Evolutionary conservation across 257 asterid genomes (phyloP).

Genomic region (Forsythia suspensa): DNA sequence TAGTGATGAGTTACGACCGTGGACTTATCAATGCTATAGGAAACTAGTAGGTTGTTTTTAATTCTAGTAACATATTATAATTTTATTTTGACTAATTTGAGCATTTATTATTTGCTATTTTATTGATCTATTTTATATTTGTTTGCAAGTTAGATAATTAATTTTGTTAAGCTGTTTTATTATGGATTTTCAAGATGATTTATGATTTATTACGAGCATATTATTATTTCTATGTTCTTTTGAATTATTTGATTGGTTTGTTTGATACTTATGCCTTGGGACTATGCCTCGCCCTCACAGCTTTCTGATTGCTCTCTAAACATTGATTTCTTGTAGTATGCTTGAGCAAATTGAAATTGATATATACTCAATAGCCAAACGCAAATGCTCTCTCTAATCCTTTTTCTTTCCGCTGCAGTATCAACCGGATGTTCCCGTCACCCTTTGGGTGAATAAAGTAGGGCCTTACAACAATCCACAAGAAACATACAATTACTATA

Average conservation of each 20-base stretch:
- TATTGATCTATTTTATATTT: not conserved
- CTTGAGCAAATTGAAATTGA: not conserved
- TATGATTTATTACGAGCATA: no score
- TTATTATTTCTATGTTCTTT: not conserved
- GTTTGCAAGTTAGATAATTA: not conserved
- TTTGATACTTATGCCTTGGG: not conserved
- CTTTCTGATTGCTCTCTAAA: not conserved
- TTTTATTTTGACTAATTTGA: not conserved
- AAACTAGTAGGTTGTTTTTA: not conserved
- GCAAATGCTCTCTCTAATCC: not conserved
- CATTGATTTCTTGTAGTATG: not conserved
- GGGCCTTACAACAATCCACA: constrained; percentile 98
- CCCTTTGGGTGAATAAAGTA: constrained; percentile 94
- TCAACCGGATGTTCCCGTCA: constrained; percentile 68
- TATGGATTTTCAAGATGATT: not conserved
- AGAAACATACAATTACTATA: constrained; percentile 92
- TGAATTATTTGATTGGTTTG: not conserved
- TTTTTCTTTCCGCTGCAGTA: constrained; percentile 47
- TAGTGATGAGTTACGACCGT: not conserved
- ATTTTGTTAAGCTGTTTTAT: not conserved
- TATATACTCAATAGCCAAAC: not conserved
- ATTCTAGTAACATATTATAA: not conserved
- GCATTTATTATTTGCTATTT: not conserved
- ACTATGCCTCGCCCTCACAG: not conserved
- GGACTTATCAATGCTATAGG: not conserved